These are phyloP conservation scores for Rhizopus arrhizus DNA, from an alignment of 371 early-diverging fungal genomes.

Conservation along the genomic window DNA sequence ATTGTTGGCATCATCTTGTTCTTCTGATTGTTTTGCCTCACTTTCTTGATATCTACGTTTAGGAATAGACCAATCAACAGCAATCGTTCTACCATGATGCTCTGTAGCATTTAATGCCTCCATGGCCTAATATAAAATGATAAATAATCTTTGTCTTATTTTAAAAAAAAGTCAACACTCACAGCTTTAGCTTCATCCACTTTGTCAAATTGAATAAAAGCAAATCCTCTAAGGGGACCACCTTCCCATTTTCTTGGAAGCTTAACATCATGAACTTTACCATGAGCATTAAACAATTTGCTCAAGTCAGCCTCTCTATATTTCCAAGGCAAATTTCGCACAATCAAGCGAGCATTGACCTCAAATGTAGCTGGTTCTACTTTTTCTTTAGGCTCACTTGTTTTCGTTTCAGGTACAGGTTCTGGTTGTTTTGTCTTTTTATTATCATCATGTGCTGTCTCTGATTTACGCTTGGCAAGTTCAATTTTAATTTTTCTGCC, in stretches of 20 bases:
- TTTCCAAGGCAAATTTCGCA: conserved; percentile 90
- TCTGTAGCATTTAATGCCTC: conserved; percentile 74
- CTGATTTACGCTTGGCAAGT: conserved; percentile 61
- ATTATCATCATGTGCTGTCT: conserved; percentile 26
- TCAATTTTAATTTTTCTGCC: conserved; percentile 73
- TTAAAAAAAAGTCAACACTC: conserved; percentile 9
- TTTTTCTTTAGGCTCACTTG: conserved; percentile 15
- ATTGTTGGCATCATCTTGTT: conserved; percentile 9
- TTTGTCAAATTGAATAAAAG: conserved; percentile 80
- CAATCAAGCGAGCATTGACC: conserved; percentile 75
- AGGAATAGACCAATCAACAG: conserved; percentile 85
- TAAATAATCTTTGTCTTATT: background rate
- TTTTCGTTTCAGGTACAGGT: conserved; percentile 11
- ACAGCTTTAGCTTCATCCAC: conserved; percentile 67
- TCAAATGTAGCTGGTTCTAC: conserved; percentile 14
- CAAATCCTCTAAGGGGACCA: conserved; percentile 83
- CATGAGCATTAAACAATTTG: conserved; percentile 59
- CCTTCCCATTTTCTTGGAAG: conserved; percentile 78
- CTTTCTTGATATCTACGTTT: conserved; percentile 71
- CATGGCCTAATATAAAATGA: conserved; percentile 57
- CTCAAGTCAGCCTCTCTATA: conserved; percentile 66
- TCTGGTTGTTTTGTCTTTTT: conserved; percentile 9
- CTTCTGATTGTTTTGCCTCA: conserved; percentile 48
- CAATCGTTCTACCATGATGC: conserved; percentile 72
- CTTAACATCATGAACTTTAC: conserved; percentile 65